A percentile compares a stretch with the other conserved stretches of the same genome.
These are phyloP conservation scores for Irpex rosettiformis DNA, from an alignment of 1,284 basidiomycete species.

Conservation along the genomic window DNA sequence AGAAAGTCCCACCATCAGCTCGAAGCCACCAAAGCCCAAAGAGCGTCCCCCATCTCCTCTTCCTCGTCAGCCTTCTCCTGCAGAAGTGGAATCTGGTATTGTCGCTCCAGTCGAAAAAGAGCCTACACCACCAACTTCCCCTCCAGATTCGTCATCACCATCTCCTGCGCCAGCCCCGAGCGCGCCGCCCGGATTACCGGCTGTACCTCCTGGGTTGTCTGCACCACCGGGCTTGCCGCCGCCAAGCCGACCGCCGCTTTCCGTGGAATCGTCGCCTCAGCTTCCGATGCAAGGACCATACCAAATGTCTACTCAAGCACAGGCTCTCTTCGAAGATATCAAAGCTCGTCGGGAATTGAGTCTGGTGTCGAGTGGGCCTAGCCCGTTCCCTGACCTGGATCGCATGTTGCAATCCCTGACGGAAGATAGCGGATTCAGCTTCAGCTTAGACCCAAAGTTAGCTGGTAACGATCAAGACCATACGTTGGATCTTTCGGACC, in stretches of 20 bases:
- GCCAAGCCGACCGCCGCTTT: constrained; percentile 46
- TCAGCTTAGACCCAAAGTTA: constrained; percentile 76
- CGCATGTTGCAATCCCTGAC: constrained; percentile 67
- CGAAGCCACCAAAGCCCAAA: constrained; percentile 39
- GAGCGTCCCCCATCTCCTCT: constrained; percentile 33
- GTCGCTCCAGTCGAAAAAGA: constrained; percentile 30
- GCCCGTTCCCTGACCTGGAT: constrained; percentile 90
- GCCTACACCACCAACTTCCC: constrained; percentile 18
- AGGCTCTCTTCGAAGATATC: constrained; percentile 82
- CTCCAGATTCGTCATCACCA: constrained; percentile 17
- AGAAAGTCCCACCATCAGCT: constrained; percentile 23
- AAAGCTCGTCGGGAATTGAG: constrained; percentile 68
- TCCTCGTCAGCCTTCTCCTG: constrained; percentile 47
- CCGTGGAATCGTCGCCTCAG: constrained; percentile 50
- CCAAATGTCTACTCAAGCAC: constrained; percentile 83
- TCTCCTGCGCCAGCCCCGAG: constrained; percentile 33
- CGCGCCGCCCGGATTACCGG: constrained; percentile 43
- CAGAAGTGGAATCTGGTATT: constrained; percentile 31
- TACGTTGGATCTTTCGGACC: constrained; percentile 44
- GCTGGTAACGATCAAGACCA: constrained; percentile 46
- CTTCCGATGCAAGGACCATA: constrained; percentile 67
- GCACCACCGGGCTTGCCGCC: constrained; percentile 61
- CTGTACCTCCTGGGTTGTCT: constrained; percentile 36
- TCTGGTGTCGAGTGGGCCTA: constrained; percentile 45
- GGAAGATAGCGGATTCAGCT: constrained; percentile 67